phyloP scores from a whole-genome alignment of 164 flowering plant species.

The Santalum album region DNA sequence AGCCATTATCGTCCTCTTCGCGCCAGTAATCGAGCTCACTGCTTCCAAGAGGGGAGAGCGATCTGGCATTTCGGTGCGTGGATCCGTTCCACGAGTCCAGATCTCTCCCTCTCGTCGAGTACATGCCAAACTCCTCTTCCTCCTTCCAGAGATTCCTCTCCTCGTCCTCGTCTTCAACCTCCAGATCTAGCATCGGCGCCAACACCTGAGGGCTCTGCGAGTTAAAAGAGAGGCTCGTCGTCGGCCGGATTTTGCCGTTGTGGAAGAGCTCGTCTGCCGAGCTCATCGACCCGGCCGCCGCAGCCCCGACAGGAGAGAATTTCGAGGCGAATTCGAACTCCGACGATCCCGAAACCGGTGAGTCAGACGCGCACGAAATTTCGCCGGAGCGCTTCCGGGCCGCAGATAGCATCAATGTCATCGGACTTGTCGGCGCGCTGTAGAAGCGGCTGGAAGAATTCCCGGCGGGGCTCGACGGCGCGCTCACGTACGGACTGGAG shows the following conservation, averaged over 20 bases:
- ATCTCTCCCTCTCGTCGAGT: constrained; percentile 41
- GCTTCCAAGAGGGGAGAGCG: constrained; percentile 45
- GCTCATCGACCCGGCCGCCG: constrained; percentile 36
- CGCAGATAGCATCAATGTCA: constrained; percentile 32
- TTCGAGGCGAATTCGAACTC: constrained; percentile 62
- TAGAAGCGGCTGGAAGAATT: constrained; percentile 37
- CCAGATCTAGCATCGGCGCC: constrained; percentile 46
- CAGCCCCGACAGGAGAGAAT: constrained; percentile 15
- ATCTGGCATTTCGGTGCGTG: constrained; percentile 48
- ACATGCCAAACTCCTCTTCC: constrained; percentile 6
- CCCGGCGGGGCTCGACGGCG: constrained; percentile 59
- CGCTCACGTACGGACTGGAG: constrained; percentile 66
- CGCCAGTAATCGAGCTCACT: constrained; percentile 18
- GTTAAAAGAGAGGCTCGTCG: constrained; percentile 65
- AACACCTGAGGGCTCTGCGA: constrained; percentile 45
- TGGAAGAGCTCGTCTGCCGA: constrained; percentile 71
- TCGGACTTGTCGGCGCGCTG: constrained; percentile 71
- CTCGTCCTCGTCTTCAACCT: constrained; percentile 28
- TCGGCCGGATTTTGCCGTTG: constrained; percentile 76
- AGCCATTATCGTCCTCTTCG: constrained; percentile 8
- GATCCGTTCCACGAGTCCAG: constrained; percentile 33
- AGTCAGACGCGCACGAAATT: not conserved
- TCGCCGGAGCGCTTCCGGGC: constrained; percentile 6
- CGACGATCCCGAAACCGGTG: constrained; percentile 16
- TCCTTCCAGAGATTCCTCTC: constrained; percentile 6